Evolutionary conservation across 192 early-diverging fungal genomes (phyloP).

Genomic region (Umbelopsis ramanniana): DNA sequence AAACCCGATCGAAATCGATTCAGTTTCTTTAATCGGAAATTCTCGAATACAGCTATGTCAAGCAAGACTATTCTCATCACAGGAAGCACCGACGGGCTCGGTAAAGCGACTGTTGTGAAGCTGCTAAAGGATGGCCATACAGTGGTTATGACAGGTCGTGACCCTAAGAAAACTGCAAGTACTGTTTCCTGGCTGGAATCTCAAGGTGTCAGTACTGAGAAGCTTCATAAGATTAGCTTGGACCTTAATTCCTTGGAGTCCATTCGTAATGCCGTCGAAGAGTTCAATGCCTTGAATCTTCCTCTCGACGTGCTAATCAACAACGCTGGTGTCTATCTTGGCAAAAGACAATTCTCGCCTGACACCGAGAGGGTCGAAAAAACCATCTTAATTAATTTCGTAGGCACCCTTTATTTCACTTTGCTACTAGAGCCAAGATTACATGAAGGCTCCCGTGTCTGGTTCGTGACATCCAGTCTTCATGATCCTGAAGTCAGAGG

Average conservation of each 20-base stretch:
- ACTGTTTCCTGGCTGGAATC: constrained; percentile 8
- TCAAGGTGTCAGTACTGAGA: background rate
- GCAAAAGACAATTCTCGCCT: background rate
- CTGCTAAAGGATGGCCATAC: constrained; percentile 1
- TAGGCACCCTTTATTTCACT: constrained; percentile 28
- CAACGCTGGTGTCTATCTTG: constrained; percentile 19
- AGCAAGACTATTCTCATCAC: constrained; percentile 3
- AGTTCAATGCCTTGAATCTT: constrained; percentile 18
- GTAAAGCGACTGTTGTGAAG: background rate
- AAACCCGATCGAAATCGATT: background rate
- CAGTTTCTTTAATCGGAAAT: too few relatives aligned
- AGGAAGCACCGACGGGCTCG: constrained; percentile 17
- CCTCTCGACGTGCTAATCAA: constrained; percentile 28
- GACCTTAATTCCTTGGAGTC: constrained; percentile 26
- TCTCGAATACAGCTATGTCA: background rate
- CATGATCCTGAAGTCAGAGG: constrained; percentile 27
- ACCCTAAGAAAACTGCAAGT: background rate
- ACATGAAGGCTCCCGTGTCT: constrained; percentile 24
- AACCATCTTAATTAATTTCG: constrained; percentile 27
- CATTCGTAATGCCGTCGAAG: constrained; percentile 16
- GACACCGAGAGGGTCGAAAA: constrained; percentile 20
- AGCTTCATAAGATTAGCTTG: constrained; percentile 9
- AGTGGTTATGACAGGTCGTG: constrained; percentile 30
- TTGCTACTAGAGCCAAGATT: constrained; percentile 25
- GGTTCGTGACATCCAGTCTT: constrained; percentile 22